Base-by-base conservation (phyloP, 805 yeast species). In the Debaryomyces hansenii region DNA sequence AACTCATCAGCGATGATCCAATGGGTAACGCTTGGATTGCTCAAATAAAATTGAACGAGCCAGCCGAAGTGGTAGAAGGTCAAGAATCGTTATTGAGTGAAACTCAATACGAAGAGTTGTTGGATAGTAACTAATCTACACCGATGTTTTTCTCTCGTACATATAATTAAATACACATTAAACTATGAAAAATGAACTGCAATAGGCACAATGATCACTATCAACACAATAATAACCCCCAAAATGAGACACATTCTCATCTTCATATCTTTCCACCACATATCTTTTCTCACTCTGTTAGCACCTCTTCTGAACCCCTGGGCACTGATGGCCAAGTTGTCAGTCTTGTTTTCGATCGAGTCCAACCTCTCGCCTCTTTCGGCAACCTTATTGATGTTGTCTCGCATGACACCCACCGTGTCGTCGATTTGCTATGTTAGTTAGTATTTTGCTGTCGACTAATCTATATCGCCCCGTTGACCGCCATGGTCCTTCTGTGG, bases 221-320 rank as follows among this genome's bases (percentile, higher is more conserved):
- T 70, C 56, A 92, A 70, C 44, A 91, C 82, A 61, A 92, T 83
- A 44, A 94, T 72, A 20, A 85, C 84, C 24, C 85, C 87, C 40
- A 85, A 82, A 49, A 91, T 85, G 47, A 88, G 71, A 69, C 98
- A 92, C 76, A 91, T 74, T 69, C 96, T 85, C 92, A 94, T 87
- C 75, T 94, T 94, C 82, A 94, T 79, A 67, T 92, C 96, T 70
- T 94, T 92, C 87, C 96, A 88, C 98, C 98, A 92, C 97, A 92
- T 92, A 64, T 91, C 96, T 69, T 91, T 92, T 72, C 99, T 87
- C 40, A 92, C 97, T 59, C 96, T 84, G 72, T 92, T 92, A 49
- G 99, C 98, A 35, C 97, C 96, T 65, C 96, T 82, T 66, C 95
- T 89, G 75, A 94, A 92, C 32, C 96, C 94, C 57, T 89, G 92